These are phyloP conservation scores for Grigorovia jiainica DNA, from an alignment of 805 yeast genomes.

Conservation along the genomic window DNA sequence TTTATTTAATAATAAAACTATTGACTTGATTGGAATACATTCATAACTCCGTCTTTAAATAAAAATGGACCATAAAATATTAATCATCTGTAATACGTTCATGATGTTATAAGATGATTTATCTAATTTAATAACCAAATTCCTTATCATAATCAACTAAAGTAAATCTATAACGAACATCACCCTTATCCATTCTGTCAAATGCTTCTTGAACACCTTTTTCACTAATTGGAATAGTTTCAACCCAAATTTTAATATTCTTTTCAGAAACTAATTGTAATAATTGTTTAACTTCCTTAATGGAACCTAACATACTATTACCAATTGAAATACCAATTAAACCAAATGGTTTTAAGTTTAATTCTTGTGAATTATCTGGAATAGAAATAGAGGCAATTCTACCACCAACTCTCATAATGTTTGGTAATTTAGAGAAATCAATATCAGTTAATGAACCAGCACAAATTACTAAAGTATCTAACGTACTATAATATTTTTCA, in stretches of 20 bases:
- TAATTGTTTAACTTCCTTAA: constrained; percentile 38
- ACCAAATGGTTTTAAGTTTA: constrained; percentile 12
- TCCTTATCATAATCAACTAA: constrained; percentile 39
- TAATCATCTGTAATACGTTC: neutral
- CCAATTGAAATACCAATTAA: constrained; percentile 21
- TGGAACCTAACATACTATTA: constrained; percentile 36
- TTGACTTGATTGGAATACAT: no score
- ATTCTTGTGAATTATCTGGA: constrained; percentile 12
- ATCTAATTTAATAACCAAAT: constrained; percentile 6
- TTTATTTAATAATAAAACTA: no score
- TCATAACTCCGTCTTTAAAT: no score
- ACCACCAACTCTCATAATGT: constrained; percentile 27
- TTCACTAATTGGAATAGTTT: constrained; percentile 40
- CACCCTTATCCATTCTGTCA: constrained; percentile 40
- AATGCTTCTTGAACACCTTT: constrained; percentile 36
- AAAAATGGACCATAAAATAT: no score
- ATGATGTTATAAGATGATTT: no score
- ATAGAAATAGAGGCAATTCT: constrained; percentile 27
- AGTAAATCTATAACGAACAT: constrained; percentile 46
- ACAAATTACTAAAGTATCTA: constrained; percentile 42
- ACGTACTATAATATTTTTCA: constrained; percentile 24
- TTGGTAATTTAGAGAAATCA: constrained; percentile 29
- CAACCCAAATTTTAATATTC: constrained; percentile 42
- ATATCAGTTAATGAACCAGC: constrained; percentile 36
- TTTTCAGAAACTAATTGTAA: constrained; percentile 40